Base-by-base conservation (phyloP, 805 yeast species). In the Sugiyamaella smithiae region DNA sequence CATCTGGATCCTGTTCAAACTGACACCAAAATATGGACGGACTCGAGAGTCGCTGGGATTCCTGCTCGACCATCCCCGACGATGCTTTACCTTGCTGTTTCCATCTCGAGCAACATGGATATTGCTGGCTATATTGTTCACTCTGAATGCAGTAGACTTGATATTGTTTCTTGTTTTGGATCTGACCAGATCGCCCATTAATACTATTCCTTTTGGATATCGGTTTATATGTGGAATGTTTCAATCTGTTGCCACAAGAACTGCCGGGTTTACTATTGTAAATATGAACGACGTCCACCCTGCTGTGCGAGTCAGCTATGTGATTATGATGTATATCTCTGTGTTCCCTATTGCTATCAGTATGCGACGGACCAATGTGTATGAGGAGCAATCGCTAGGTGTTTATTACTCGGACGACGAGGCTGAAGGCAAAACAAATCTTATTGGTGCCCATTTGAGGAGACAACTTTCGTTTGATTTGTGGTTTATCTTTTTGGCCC, bases 311-410 rank as follows among this genome's bases (percentile, higher is more conserved):
- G 95, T 93, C 24, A 82, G 93, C 58, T 93, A 93, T 65, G 77
- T 88, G 82, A 77, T 93, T 52, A 91, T 93, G 98, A 93, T 93
- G 99, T 93, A 93, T 69, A 89, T 93, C 23, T 91, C 98, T 12
- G 97, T 91, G 38, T 74, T 90, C 63, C 99, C 99, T 1, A 72
- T 93, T 58, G 99, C 99, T 26, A 93, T 93, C 55, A 88, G 97
- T 32, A 89, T 93, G 54, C 81, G 99, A 70, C 79, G 97, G 65
- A 93, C 99, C 16, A 93, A 93, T 65, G 99, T 93, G 48, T 93
- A 93, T 69, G 99, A 93, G 65, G 99, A 93, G 61, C 98, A 89
- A 63, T 86, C 97, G 0, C 69, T 93, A 49, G 99, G 99, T n/a
- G 77, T 89, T n/a, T 90, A 87, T 62, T 75, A 69, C n/a, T 43